Conservation (phyloP, 2,329 filamentous ascomycete genomes). For the Exophiala sp. region DNA sequence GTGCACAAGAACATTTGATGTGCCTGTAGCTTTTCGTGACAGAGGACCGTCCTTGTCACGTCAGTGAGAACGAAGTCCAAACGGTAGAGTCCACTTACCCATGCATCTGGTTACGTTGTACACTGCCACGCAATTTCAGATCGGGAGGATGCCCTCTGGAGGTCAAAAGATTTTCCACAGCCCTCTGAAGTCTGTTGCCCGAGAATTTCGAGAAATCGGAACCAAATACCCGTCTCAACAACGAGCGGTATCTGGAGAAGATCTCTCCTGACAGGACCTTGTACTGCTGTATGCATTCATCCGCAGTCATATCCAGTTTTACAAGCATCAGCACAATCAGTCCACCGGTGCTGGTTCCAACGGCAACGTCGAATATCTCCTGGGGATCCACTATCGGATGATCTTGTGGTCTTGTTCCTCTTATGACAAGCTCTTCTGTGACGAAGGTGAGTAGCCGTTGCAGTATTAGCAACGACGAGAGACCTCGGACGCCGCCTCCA, state of each 20-base stretch:
- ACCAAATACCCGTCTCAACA: constrained; percentile 16
- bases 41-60: constrained; percentile 13
- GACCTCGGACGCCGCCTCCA: constrained; percentile 39
- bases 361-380: constrained; percentile 40
- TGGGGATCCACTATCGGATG: constrained; percentile 29
- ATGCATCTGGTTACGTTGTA: constrained; percentile 14
- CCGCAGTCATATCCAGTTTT: constrained; percentile 41
- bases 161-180: constrained; percentile 16
- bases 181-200: constrained; percentile 12
- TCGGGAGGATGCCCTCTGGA: constrained; percentile 10
- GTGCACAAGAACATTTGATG: constrained; percentile 25
- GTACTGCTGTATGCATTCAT: constrained; percentile 42
- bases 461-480: constrained; percentile 38
- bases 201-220: constrained; percentile 21
- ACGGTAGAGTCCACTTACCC: background rate
- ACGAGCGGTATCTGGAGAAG: constrained; percentile 18
- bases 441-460: constrained; percentile 34
- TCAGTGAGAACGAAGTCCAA: background rate
- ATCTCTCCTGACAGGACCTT: constrained; percentile 32
- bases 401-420: constrained; percentile 6
- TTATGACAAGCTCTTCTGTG: constrained; percentile 16
- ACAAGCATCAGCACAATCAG: constrained; percentile 47
- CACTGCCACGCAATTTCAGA: constrained; percentile 12
- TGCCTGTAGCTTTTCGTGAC: constrained; percentile 16
- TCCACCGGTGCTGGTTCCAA: constrained; percentile 34